Evolutionary conservation across 2,329 filamentous ascomycete species (phyloP).

Genomic region (Neofusicoccum umdonicola): DNA sequence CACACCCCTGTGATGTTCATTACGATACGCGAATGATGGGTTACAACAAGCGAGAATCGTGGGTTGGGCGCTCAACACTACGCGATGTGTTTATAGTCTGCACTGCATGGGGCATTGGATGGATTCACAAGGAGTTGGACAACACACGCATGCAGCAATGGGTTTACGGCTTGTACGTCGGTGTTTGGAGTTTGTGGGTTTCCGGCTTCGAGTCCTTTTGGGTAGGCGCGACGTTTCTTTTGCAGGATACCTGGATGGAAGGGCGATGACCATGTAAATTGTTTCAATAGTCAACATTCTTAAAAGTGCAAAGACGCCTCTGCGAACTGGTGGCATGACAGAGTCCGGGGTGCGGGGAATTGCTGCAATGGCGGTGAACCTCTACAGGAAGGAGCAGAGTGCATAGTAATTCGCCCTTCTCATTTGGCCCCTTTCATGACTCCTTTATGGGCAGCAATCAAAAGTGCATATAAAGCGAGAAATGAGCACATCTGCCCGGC

Average conservation of each 20-base stretch:
- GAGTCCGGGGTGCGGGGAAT: not conserved
- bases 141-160: not conserved
- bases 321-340: not conserved
- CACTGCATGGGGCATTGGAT: slow-evolving; percentile 3
- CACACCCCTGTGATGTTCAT: not conserved
- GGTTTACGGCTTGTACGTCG: not conserved
- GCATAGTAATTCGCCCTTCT: not conserved
- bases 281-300: not conserved
- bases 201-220: not conserved
- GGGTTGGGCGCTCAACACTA: not conserved
- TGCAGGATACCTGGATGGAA: not conserved
- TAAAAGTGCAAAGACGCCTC: not conserved
- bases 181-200: not conserved
- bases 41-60: not conserved
- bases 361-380: not conserved
- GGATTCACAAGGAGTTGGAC: not conserved
- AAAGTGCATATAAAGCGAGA: not conserved
- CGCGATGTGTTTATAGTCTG: not conserved
- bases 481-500: not conserved
- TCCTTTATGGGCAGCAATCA: not conserved
- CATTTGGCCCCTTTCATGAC: not conserved
- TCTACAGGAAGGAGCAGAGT: not conserved
- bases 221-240: not conserved
- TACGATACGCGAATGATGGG: not conserved
- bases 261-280: not conserved